Conservation (phyloP, 768 basidiomycete genomes). For the Rubroboletus satanas region DNA sequence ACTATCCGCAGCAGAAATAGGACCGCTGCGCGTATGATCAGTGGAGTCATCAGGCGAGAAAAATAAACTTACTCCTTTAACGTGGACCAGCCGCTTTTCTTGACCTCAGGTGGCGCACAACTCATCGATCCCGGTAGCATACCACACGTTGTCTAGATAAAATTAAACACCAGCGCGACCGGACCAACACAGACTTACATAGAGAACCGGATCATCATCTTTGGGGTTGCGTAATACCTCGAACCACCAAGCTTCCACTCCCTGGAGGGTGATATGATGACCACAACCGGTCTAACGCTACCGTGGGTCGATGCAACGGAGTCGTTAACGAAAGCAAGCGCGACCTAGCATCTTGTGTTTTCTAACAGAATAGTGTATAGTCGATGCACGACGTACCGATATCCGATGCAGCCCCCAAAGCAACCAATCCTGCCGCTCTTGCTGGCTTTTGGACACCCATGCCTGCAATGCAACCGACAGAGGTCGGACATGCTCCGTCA, state of each 20-base stretch:
- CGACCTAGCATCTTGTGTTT: constrained; percentile 51
- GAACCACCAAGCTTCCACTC: constrained; percentile 98
- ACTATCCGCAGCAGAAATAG: too few species aligned
- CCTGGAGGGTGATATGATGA: constrained; percentile 89
- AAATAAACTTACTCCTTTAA: too few species aligned
- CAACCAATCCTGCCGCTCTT: constrained; percentile 24
- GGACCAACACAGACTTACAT: constrained; percentile 48
- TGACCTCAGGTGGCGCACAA: too few species aligned
- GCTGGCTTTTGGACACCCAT: too few species aligned
- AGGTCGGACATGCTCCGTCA: too few species aligned
- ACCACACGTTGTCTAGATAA: too few species aligned
- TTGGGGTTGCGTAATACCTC: constrained; percentile 82
- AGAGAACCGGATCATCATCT: constrained; percentile 74
- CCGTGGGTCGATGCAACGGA: constrained; percentile 81
- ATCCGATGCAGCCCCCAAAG: constrained; percentile 92
- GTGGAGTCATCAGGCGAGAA: too few species aligned
- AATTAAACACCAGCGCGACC: too few species aligned
- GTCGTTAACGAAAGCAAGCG: constrained; percentile 86
- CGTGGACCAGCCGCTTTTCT: too few species aligned
- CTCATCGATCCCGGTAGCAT: too few species aligned
- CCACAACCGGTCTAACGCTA: constrained; percentile 63
- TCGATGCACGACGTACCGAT: constrained; percentile 48
- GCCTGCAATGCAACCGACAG: too few species aligned
- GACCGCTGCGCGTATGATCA: too few species aligned
- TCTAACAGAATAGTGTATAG: not conserved